A percentile compares a stretch with the other conserved stretches of the same genome.
These are phyloP conservation scores for Coemansia sp. DNA, from an alignment of 192 early-diverging fungal genomes.

Conservation along the genomic window DNA sequence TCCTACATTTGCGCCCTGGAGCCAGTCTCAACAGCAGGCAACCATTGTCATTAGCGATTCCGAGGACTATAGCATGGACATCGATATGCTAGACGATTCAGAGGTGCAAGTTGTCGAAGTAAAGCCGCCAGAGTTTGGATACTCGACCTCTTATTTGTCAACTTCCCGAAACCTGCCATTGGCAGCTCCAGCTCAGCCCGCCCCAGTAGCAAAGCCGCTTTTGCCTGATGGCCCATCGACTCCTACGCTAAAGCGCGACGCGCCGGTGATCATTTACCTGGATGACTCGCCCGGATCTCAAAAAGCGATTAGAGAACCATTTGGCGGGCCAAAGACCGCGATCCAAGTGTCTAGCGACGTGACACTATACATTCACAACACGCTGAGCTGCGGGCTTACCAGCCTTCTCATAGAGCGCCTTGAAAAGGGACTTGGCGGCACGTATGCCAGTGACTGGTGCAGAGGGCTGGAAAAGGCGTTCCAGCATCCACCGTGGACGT, in stretches of 20 bases:
- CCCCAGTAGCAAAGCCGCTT: not conserved
- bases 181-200: not conserved
- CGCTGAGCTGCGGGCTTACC: slow-evolving; percentile 14
- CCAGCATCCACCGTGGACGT: slow-evolving; percentile 30
- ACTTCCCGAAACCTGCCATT: no score
- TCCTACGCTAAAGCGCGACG: not conserved
- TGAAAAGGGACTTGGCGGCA: not conserved
- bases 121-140: no score
- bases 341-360: slow-evolving; percentile 22
- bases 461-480: not conserved
- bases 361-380: slow-evolving; percentile 7
- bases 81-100: slow-evolving; percentile 7
- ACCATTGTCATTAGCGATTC: not conserved
- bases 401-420: slow-evolving; percentile 14
- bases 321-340: slow-evolving; percentile 1
- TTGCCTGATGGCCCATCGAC: not conserved
- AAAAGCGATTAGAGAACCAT: not conserved
- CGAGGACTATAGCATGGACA: slow-evolving; percentile 12
- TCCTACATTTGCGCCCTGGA: not conserved
- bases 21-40: not conserved
- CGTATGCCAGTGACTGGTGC: not conserved
- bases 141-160: no score
- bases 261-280: slow-evolving; percentile 22
- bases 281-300: slow-evolving; percentile 13
- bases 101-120: not conserved